Evolutionary conservation across 2,329 filamentous ascomycete genomes (phyloP).

Genomic region (Pseudopithomyces chartarum): DNA sequence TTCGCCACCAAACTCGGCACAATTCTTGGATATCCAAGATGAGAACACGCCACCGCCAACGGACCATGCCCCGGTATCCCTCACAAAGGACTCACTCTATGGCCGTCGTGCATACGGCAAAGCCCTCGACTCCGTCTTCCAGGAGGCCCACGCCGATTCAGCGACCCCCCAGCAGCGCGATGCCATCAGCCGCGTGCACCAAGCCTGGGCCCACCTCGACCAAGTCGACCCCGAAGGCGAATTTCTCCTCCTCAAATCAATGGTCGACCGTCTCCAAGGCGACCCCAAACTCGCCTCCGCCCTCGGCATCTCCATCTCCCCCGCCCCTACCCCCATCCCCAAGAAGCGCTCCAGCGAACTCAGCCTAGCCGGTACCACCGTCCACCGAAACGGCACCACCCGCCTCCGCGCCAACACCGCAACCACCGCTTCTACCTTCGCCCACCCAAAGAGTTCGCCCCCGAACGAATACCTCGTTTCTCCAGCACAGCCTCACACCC

Average conservation of each 20-base stretch:
- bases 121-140: slow-evolving; percentile 79
- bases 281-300: slow-evolving; percentile 67
- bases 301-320: slow-evolving; percentile 46
- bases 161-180: slow-evolving; percentile 74
- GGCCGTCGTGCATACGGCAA: slow-evolving; percentile 82
- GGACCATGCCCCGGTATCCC: slow-evolving; percentile 58
- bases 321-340: slow-evolving; percentile 31
- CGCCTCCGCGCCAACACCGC: slow-evolving; percentile 40
- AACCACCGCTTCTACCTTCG: slow-evolving; percentile 18
- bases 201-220: slow-evolving; percentile 85
- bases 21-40: slow-evolving; percentile 48
- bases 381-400: slow-evolving; percentile 40
- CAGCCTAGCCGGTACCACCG: slow-evolving; percentile 40
- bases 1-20: slow-evolving; percentile 39
- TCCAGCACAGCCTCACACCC: slow-evolving; percentile 18
- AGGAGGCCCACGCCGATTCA: slow-evolving; percentile 85
- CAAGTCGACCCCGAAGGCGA: slow-evolving; percentile 88
- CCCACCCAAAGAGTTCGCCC: slow-evolving; percentile 13
- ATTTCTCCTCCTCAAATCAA: slow-evolving; percentile 78
- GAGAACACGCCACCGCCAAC: slow-evolving; percentile 65
- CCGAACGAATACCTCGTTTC: slow-evolving; percentile 28
- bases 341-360: slow-evolving; percentile 39
- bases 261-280: slow-evolving; percentile 73
- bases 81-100: slow-evolving; percentile 77
- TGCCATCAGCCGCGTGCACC: slow-evolving; percentile 79